A percentile compares a stretch with the other conserved stretches of the same genome.
Evolutionary conservation across 805 yeast genomes (phyloP).

Genomic region (Cephaloascus albidus): DNA sequence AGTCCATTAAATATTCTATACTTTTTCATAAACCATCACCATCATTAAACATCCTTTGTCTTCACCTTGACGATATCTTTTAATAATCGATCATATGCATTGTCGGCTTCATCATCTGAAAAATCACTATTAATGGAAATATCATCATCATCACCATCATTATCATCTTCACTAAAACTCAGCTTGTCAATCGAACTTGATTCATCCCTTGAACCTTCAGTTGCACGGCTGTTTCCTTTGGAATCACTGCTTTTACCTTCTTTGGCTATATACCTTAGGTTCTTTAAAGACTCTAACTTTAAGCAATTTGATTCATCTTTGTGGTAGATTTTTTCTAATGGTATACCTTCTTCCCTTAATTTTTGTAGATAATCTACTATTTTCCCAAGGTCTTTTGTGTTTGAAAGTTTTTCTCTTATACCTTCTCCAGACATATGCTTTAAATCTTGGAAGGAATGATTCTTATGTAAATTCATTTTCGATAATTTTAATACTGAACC

Average conservation of each 20-base stretch:
- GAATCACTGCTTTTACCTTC: too few relatives aligned
- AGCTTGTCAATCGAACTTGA: background rate
- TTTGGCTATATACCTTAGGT: too few relatives aligned
- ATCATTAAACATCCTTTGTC: background rate
- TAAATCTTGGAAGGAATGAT: conserved; percentile 3
- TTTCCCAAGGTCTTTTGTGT: conserved; percentile 23
- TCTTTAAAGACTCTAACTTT: conserved; percentile 1
- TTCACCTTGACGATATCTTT: conserved; percentile 4
- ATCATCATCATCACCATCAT: background rate
- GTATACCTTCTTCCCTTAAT: conserved; percentile 22
- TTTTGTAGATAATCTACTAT: conserved; percentile 19
- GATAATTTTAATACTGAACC: conserved; percentile 27
- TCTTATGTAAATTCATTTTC: conserved; percentile 1
- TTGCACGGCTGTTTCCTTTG: too few relatives aligned
- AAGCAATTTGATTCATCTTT: conserved; percentile 1
- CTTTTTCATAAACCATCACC: too few relatives aligned
- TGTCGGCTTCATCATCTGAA: conserved; percentile 5
- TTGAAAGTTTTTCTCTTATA: conserved; percentile 20
- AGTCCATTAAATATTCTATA: too few relatives aligned
- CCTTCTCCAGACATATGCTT: conserved; percentile 24
- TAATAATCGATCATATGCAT: conserved; percentile 13
- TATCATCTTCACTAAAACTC: background rate
- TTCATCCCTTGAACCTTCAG: too few relatives aligned
- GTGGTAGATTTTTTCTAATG: conserved; percentile 11
- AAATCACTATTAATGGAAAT: background rate